phyloP scores from a whole-genome alignment of 2,329 filamentous ascomycete genomes.

The Cladosporium colombiae region DNA sequence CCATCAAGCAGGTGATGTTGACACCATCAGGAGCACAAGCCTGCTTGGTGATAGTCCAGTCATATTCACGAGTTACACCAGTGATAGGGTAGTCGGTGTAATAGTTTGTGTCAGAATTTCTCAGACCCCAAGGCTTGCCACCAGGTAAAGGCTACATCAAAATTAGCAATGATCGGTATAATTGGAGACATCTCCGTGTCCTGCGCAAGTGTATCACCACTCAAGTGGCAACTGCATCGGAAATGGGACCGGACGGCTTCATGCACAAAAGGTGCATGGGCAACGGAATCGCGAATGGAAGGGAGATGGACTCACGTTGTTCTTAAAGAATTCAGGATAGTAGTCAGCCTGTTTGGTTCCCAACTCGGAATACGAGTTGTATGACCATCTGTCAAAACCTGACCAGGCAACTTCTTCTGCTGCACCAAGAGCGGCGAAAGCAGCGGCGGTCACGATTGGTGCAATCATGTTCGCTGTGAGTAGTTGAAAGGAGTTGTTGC shows the following conservation, averaged over 20 bases:
- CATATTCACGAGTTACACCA: constrained; percentile 32
- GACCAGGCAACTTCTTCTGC: constrained; percentile 17
- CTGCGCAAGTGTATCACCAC: neutral
- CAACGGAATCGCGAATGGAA: neutral
- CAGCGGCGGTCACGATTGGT: constrained; percentile 4
- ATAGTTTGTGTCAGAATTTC: constrained; percentile 32
- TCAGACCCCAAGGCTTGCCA: constrained; percentile 31
- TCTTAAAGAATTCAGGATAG: constrained; percentile 12
- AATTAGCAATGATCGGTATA: neutral
- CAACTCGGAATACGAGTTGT: constrained; percentile 11
- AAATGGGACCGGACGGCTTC: neutral
- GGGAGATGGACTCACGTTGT: neutral
- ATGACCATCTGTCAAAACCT: constrained; percentile 11
- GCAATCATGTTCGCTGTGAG: constrained; percentile 9
- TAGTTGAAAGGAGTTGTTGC: neutral
- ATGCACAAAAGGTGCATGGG: neutral
- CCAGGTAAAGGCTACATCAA: constrained; percentile 3
- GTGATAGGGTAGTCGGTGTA: constrained; percentile 32
- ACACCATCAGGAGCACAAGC: constrained; percentile 34
- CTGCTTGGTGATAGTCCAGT: constrained; percentile 29
- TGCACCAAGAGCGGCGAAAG: neutral
- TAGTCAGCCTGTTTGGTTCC: constrained; percentile 13
- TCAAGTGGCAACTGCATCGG: neutral
- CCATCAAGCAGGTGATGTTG: constrained; percentile 23
- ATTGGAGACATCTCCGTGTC: neutral